Percentiles rank a stretch among this genome's conserved stretches.
These are phyloP conservation scores for Epithemia pelagica DNA, from an alignment of 108 stramenopile genomes.

Conservation along the genomic window DNA sequence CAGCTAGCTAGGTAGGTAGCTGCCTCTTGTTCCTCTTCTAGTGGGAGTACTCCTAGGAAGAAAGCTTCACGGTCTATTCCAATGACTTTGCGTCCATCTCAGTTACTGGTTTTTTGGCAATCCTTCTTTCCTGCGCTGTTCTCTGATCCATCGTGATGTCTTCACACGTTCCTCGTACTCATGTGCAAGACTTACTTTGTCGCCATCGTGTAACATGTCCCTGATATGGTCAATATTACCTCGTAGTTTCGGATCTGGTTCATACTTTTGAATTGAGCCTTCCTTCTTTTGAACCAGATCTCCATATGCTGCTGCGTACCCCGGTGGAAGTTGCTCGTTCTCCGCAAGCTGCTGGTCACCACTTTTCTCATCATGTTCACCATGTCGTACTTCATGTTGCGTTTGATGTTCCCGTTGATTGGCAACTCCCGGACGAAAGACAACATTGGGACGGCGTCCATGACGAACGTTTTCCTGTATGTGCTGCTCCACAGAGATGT, in stretches of 20 bases:
- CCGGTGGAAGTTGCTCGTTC: constrained; percentile 1
- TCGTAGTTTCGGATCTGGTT: too few relatives aligned
- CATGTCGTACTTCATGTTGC: not conserved
- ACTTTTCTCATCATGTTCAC: not conserved
- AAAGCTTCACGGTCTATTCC: too few relatives aligned
- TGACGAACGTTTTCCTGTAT: not conserved
- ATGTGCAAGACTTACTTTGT: not conserved
- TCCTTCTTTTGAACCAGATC: not conserved
- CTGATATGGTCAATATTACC: too few relatives aligned
- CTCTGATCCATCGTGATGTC: not conserved
- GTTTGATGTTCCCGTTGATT: not conserved
- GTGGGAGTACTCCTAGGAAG: too few relatives aligned
- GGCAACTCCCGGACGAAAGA: not conserved
- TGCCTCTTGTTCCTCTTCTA: too few relatives aligned
- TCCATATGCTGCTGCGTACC: not conserved
- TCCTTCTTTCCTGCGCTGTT: not conserved
- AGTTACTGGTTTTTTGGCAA: not conserved
- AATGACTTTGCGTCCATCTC: too few relatives aligned
- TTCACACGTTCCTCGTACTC: not conserved
- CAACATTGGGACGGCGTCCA: not conserved
- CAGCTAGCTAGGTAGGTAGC: too few relatives aligned
- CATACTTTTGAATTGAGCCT: too few relatives aligned
- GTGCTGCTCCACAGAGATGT: not conserved
- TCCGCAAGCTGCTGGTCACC: not conserved
- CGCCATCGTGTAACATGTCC: too few relatives aligned